Evolutionary conservation across 306 rosid genomes (phyloP).

Genomic region (Benincasa hispida): DNA sequence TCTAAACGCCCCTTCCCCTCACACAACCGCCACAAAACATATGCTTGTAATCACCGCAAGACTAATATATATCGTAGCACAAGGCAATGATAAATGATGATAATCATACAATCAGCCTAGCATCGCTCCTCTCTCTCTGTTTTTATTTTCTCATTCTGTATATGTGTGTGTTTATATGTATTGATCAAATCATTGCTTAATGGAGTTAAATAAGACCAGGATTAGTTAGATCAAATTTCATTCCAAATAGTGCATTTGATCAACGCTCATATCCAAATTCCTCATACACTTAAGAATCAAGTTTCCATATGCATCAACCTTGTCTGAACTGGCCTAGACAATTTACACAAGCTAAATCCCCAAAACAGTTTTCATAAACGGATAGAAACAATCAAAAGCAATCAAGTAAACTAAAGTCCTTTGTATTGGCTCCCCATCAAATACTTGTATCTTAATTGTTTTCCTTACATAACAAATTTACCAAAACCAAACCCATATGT

Average conservation of each 20-base stretch:
- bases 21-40: not conserved
- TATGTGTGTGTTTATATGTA: no score
- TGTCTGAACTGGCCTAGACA: constrained; percentile 10
- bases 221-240: constrained; percentile 3
- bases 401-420: no score
- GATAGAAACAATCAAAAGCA: not conserved
- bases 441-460: no score
- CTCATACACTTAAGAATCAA: constrained; percentile 10
- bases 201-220: no score
- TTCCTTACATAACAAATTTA: no score
- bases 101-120: not conserved
- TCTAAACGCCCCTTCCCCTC: not conserved
- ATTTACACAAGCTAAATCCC: constrained; percentile 7
- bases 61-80: not conserved
- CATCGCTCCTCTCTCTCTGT: not conserved
- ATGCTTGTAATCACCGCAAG: not conserved
- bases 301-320: constrained; percentile 12
- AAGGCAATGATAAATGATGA: not conserved
- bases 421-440: no score
- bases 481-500: not conserved
- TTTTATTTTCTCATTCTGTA: not conserved
- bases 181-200: no score
- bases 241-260: not conserved
- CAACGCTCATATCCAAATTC: constrained; percentile 5
- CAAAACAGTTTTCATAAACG: not conserved